These are phyloP conservation scores for Corynascus novoguineensis DNA, from an alignment of 495 filamentous ascomycete species.

Conservation along the genomic window DNA sequence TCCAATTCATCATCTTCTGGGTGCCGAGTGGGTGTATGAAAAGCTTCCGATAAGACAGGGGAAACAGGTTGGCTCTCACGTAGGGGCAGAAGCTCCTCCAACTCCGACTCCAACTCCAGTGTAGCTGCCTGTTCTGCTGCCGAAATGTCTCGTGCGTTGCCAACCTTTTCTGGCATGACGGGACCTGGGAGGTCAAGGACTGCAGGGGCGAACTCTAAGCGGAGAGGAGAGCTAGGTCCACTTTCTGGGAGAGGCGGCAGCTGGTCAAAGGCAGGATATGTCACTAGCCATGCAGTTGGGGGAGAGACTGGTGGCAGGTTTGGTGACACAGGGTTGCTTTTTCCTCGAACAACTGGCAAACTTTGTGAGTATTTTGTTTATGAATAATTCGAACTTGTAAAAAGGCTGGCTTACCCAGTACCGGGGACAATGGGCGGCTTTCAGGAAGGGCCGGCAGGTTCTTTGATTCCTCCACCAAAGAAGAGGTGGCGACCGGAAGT, in stretches of 20 bases:
- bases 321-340: background rate
- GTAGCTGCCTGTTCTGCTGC: background rate
- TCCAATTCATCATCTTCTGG: background rate
- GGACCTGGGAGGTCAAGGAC: background rate
- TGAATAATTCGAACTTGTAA: background rate
- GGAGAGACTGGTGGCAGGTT: background rate
- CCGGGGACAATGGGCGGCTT: background rate
- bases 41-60: background rate
- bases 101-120: background rate
- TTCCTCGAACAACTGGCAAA: background rate
- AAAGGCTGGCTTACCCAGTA: background rate
- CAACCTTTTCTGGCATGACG: background rate
- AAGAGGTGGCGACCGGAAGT: background rate
- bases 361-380: background rate
- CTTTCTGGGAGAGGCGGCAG: conserved; percentile 8
- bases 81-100: conserved; percentile 9
- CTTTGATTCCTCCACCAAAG: background rate
- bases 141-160: too few species aligned
- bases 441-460: conserved; percentile 2
- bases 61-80: conserved; percentile 11
- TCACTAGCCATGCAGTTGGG: background rate
- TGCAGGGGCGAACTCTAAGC: background rate
- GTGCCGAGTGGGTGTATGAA: background rate
- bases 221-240: background rate
- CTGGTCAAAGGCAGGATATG: background rate